These are phyloP conservation scores for Lanmaoa rubissima DNA, from an alignment of 768 basidiomycete genomes.

Conservation along the genomic window DNA sequence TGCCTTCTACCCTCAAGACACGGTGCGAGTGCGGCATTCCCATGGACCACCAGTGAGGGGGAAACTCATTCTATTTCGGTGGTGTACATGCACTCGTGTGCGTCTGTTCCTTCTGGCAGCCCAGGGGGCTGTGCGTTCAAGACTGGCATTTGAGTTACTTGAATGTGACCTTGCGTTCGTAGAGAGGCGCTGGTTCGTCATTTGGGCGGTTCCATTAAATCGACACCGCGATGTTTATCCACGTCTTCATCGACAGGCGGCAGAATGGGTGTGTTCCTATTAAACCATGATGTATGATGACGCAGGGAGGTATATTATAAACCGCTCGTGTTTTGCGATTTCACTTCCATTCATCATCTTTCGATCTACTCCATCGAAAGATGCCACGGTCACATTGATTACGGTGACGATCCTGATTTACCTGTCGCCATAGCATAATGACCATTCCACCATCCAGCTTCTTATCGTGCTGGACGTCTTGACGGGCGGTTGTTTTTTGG, in stretches of 20 bases:
- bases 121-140: too few species aligned
- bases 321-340: constrained; percentile 38
- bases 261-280: constrained; percentile 32
- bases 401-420: not conserved
- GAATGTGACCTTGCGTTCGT: not conserved
- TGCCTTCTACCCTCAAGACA: not conserved
- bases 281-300: not conserved
- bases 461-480: not conserved
- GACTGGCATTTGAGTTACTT: not conserved
- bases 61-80: not conserved
- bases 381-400: not conserved
- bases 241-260: constrained; percentile 42
- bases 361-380: not conserved
- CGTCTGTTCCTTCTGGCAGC: constrained; percentile 19
- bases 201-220: not conserved
- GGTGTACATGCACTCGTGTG: constrained; percentile 13
- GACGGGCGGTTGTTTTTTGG: constrained; percentile 51
- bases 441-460: not conserved
- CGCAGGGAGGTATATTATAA: not conserved
- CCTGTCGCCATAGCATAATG: not conserved
- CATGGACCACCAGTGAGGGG: not conserved
- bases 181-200: not conserved
- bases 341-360: constrained; percentile 35
- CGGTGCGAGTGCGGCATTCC: not conserved
- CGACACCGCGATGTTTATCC: constrained; percentile 39